Percentiles rank a stretch among this genome's conserved stretches.
phyloP scores from a whole-genome alignment of 2,329 filamentous ascomycete genomes.

The Xylaria digitata region DNA sequence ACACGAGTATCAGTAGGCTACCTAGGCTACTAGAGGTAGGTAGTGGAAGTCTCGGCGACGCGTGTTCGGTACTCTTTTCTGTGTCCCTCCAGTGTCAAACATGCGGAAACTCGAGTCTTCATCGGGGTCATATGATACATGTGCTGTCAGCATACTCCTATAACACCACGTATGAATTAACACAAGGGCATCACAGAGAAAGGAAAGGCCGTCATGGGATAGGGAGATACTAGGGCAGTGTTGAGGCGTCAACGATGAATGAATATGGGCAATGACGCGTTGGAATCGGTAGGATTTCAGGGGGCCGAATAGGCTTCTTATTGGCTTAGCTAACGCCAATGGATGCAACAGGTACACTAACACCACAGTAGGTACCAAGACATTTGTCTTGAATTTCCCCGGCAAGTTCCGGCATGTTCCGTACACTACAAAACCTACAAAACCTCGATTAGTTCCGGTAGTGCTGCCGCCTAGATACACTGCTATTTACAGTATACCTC shows the following conservation, averaged over 20 bases:
- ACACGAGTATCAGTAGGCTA: too few species aligned
- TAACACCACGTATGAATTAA: neutral
- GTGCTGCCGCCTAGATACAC: neutral
- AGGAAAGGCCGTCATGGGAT: neutral
- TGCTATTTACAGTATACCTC: too few species aligned
- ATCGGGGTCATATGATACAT: neutral
- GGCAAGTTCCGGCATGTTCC: slow-evolving; percentile 20
- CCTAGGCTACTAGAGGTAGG: too few species aligned
- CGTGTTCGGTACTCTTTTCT: slow-evolving; percentile 7
- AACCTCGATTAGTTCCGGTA: neutral
- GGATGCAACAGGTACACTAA: slow-evolving; percentile 14
- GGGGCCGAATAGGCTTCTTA: neutral
- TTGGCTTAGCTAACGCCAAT: slow-evolving; percentile 17
- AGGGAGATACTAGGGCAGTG: too few species aligned
- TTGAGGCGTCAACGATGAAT: too few species aligned
- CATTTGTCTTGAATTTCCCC: neutral
- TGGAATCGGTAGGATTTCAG: neutral
- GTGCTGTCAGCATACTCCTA: neutral
- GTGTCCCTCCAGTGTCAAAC: neutral
- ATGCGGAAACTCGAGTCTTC: slow-evolving; percentile 1
- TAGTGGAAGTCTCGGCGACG: neutral
- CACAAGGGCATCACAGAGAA: neutral
- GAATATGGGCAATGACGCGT: too few species aligned
- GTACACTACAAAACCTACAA: too few species aligned
- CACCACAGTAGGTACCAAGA: too few species aligned